Conservation (phyloP, 768 basidiomycete species). For the Rhizopogon sp. region DNA sequence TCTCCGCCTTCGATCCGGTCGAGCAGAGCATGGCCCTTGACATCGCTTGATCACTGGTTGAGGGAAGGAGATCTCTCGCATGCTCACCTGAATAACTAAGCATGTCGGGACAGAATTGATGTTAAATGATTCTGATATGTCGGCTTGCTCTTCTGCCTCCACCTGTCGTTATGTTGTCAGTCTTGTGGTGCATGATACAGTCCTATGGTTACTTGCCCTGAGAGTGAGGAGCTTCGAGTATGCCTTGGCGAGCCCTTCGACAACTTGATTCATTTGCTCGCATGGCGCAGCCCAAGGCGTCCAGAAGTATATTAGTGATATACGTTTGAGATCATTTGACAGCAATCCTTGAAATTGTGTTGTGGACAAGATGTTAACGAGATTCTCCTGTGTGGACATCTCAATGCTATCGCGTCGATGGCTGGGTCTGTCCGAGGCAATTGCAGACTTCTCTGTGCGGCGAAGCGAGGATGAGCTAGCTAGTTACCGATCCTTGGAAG, state of each 20-base stretch:
- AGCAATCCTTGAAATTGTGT: conserved; percentile 72
- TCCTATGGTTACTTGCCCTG: conserved; percentile 43
- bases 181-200: background rate
- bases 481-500: background rate
- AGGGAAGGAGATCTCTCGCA: conserved; percentile 3
- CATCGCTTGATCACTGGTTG: background rate
- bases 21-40: conserved; percentile 85
- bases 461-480: background rate
- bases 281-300: conserved; percentile 92
- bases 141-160: conserved; percentile 74
- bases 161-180: conserved; percentile 40
- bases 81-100: conserved; percentile 70
- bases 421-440: background rate
- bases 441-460: background rate
- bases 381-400: conserved; percentile 30
- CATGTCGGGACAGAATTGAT: conserved; percentile 87
- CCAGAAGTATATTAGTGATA: conserved; percentile 93
- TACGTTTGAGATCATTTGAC: conserved; percentile 67
- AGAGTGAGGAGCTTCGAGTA: conserved; percentile 68
- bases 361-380: conserved; percentile 51
- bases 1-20: conserved; percentile 78
- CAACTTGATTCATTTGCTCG: conserved; percentile 80
- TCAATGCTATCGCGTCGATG: background rate
- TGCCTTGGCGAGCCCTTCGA: conserved; percentile 67
- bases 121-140: conserved; percentile 90